A percentile compares a stretch with the other conserved stretches of the same genome.
These are phyloP conservation scores for Aspergillus sp. DNA, from an alignment of 2,329 filamentous ascomycete genomes.

Conservation along the genomic window DNA sequence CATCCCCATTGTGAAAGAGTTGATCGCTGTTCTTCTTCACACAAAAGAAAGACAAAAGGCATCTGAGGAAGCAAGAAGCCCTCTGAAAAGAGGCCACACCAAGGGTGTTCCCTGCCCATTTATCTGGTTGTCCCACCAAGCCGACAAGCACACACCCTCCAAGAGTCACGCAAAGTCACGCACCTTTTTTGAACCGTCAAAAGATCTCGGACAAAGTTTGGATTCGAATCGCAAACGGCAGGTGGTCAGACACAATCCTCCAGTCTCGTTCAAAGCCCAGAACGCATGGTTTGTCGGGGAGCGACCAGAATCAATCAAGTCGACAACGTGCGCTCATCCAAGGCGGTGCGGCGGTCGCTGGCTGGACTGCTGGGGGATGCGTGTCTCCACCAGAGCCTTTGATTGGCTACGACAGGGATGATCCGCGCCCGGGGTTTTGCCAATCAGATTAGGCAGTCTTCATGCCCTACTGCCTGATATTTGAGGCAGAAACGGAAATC, in stretches of 20 bases:
- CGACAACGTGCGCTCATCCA: slow-evolving; percentile 5
- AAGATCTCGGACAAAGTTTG: background rate
- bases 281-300: slow-evolving; percentile 12
- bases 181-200: slow-evolving; percentile 1
- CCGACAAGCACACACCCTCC: background rate
- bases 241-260: slow-evolving; percentile 3
- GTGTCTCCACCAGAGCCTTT: background rate
- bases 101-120: background rate
- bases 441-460: background rate
- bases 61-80: background rate
- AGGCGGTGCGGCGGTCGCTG: background rate
- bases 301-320: slow-evolving; percentile 1
- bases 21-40: background rate
- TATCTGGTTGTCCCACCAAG: background rate
- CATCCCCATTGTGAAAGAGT: slow-evolving; percentile 25
- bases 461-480: background rate
- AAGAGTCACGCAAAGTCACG: background rate
- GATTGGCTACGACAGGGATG: background rate
- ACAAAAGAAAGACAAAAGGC: background rate
- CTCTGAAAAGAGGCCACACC: background rate
- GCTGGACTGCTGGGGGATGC: background rate
- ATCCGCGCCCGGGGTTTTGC: background rate
- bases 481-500: no score
- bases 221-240: slow-evolving; percentile 3
- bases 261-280: slow-evolving; percentile 13